Conservation (phyloP, 352 stramenopile genomes). For the Pythium vanterpoolii region DNA sequence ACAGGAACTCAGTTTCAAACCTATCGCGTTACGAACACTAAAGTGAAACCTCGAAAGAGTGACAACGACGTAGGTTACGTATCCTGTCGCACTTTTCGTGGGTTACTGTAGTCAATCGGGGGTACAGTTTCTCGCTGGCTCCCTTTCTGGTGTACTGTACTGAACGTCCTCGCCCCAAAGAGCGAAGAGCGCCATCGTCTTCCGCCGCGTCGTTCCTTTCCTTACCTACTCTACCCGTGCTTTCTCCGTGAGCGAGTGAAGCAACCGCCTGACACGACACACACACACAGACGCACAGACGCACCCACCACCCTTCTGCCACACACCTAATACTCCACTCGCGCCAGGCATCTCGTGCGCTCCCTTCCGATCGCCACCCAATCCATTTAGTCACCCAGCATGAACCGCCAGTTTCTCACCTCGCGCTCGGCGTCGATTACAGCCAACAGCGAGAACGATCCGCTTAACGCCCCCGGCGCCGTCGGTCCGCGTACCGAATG, state of each 20-base stretch:
- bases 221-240: neutral
- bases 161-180: neutral
- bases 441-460: constrained; percentile 14
- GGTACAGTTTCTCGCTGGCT: neutral
- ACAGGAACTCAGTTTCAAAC: neutral
- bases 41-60: neutral
- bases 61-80: no score
- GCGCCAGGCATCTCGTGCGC: neutral
- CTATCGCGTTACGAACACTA: neutral
- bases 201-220: neutral
- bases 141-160: no score
- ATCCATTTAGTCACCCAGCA: neutral
- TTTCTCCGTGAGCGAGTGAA: neutral
- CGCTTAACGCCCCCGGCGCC: constrained; percentile 8
- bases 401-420: constrained; percentile 14
- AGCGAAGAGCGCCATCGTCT: neutral
- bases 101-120: neutral
- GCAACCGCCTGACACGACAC: no score
- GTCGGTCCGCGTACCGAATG: constrained; percentile 10
- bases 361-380: neutral
- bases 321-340: no score
- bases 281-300: neutral
- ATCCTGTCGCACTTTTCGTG: no score
- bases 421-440: neutral
- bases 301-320: neutral